Base-by-base conservation (phyloP, 176 grass and related monocot genomes). In the Hyparrhenia diplandra region DNA sequence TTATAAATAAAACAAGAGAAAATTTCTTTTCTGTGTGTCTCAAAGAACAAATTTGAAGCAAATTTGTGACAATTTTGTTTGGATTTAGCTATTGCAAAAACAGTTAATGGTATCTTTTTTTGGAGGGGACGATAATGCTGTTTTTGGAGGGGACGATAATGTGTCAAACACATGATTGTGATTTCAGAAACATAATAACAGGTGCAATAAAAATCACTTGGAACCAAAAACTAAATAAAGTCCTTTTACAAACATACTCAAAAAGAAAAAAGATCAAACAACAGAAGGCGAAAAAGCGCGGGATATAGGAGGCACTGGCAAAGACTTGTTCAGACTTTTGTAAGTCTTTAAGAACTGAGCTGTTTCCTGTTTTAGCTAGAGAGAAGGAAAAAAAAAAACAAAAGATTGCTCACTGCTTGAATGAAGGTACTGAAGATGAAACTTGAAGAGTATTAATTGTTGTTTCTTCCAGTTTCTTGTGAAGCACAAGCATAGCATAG, bases 401-500 rank as follows among this genome's bases (percentile, higher is more conserved):
- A 5, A 73, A 27, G 6, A 37, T 20, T 67, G 54, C 40, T 42
- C 40, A 43, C 43, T 46, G 43, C 20, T 17, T 37, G 11, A 74
- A 55, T n/a, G n/a, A n/a, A n/a, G 31, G 34, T 64, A 57, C 55
- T 29, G 13, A 10, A 32, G 14, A 36, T 13, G 28, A 55, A 36
- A 67, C 28, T 35, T 66, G 64, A 8, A 78, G 34, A 1, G 46
- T 51, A n/a, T 36, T 58, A 2, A n/a, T n/a, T n/a, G 10, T 68
- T 16, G 28, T 2, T 14, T 69, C n/a, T 36, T 60, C 8, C 40
- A 36, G 69, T 27, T 41, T 21, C 43, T 75, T 76, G 29, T 8
- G n/a, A n/a, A n/a, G n/a, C n/a, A n/a, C 2, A 58, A 58, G 54
- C 54, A 58, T 17, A 4, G 32, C 83, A n/a, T 94, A 92, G 6